Base-by-base conservation (phyloP, 2,329 filamentous ascomycete genomes). In the Helminthosporium solani region DNA sequence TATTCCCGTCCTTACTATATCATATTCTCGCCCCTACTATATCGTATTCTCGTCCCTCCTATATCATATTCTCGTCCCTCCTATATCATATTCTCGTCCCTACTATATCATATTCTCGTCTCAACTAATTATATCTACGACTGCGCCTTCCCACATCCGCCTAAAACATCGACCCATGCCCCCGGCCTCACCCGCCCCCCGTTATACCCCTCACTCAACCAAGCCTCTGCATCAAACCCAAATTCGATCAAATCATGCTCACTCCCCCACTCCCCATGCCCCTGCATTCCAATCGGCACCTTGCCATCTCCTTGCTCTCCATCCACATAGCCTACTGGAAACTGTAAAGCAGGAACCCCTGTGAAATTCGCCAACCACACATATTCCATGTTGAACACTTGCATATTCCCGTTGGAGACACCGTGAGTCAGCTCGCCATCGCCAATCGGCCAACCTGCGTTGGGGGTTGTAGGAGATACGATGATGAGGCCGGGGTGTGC, bases 331-430 rank as follows among this genome's bases (percentile, higher is more conserved):
- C 88, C 90, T 9, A 88, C 83, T 0, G 91, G 90, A 28, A 83
- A 83, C 36, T 77, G 83, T 11, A 95, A 80, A 1, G 88, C 83
- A 1, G 91, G 91, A 39, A 85, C 84, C 0, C 91, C 91, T 0
- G 78, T 82, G 57, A 90, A 85, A 70, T 96, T 96, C 6, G 90
- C 87, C 28, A 95, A 71, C 80, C 87, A 95, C 14, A 88, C 84
- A 70, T 89, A 96, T 68, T 86, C 82, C 89, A 96, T 95, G 63
- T 82, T 88, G 20, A 80, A 76, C n/a, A 95, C 74, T 14, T 82
- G 84, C 50, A 73, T 76, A 64, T 94, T 90, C 0, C 79, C 85
- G 66, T 96, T 86, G 30, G 79, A 85, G 55, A 89, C 75, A 2
- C 91, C 91, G 37, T 76, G 71, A 7, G 63, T 56, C 3, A 83